Base-by-base conservation (phyloP, 2,329 filamentous ascomycete species). In the Didymella segeticola region DNA sequence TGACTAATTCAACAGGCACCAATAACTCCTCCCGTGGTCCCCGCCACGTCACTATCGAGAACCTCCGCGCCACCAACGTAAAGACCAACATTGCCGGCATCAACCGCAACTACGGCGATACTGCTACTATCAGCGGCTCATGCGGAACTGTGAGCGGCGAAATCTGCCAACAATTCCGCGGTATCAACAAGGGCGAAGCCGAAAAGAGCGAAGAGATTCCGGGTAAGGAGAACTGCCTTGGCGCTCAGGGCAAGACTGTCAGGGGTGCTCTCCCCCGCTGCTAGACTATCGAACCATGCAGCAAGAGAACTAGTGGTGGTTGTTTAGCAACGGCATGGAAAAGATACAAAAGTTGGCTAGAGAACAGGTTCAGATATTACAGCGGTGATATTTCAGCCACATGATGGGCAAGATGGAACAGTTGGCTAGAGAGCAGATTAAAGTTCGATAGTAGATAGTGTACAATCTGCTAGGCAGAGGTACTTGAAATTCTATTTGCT, bases 81-180 rank as follows among this genome's bases (percentile, higher is more conserved):
- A 67, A 66, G 43, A 39, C 49, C 31, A 66, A 70, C 7, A 64
- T 76, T 30, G 77, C 70, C 57, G 75, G 77, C 37, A 78, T 79
- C 62, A 80, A 79, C 68, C 70, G 68, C 34, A 80, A 79, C 72
- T 79, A 74, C 48, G 77, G 76, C n/a, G 77, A 79, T 56, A 75
- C 76, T 2, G 77, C 76, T 53, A 74, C 63, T 15, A 71, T 79
- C 54, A 73, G 69, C 51, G 76, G 77, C 61, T 73, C 74, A 29
- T 72, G 70, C 49, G 57, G 51, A 17, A 50, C 41, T 5, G 46
- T 34, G 12, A 11, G 25, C 36, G 47, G 48, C 25, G 37, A 49
- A 33, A 48, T 58, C 19, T 58, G 56, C 53, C 52, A 56, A 48
- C 39, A 56, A 45, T 56, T 52, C 48, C 46, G 47, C 25, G 56